A percentile compares a stretch with the other conserved stretches of the same genome.
phyloP scores from a whole-genome alignment of 2,329 filamentous ascomycete genomes.

The Xylaria sp. region DNA sequence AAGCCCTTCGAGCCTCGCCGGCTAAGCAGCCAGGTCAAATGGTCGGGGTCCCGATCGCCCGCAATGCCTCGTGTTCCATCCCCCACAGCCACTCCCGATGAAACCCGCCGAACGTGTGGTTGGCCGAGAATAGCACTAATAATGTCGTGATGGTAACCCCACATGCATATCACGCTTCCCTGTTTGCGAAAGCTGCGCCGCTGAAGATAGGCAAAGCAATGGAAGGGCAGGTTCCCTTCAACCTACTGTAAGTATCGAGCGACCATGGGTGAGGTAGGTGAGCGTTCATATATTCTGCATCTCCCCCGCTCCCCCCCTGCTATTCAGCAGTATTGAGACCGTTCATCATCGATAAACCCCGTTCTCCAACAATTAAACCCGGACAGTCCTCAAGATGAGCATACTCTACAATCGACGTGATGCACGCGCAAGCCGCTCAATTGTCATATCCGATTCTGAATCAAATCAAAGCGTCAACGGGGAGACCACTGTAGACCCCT shows the following conservation, averaged over 20 bases:
- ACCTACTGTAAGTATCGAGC: not conserved
- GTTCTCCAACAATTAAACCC: conserved; percentile 1
- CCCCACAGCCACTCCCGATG: conserved; percentile 30
- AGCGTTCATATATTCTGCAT: conserved; percentile 20
- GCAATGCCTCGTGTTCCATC: conserved; percentile 13
- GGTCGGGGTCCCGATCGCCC: not conserved
- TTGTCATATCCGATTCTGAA: not conserved
- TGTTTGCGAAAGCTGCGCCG: conserved; percentile 6
- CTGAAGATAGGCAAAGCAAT: conserved; percentile 13
- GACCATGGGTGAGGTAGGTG: not conserved
- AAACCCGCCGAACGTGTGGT: conserved; percentile 5
- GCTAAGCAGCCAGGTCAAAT: not conserved
- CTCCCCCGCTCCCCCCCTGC: not conserved
- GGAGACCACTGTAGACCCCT: conserved; percentile 31
- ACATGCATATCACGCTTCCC: conserved; percentile 19
- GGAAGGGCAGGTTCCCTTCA: conserved; percentile 27
- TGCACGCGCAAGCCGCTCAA: not conserved
- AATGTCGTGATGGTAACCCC: conserved; percentile 27
- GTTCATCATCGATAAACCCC: not conserved
- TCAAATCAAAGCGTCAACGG: not conserved
- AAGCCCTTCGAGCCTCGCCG: conserved; percentile 23
- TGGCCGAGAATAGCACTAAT: conserved; percentile 28
- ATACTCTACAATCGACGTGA: conserved; percentile 17
- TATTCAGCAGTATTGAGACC: not conserved
- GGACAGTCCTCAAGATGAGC: conserved; percentile 21